phyloP scores from a whole-genome alignment of 2,329 filamentous ascomycete genomes.

The Claviceps capensis region DNA sequence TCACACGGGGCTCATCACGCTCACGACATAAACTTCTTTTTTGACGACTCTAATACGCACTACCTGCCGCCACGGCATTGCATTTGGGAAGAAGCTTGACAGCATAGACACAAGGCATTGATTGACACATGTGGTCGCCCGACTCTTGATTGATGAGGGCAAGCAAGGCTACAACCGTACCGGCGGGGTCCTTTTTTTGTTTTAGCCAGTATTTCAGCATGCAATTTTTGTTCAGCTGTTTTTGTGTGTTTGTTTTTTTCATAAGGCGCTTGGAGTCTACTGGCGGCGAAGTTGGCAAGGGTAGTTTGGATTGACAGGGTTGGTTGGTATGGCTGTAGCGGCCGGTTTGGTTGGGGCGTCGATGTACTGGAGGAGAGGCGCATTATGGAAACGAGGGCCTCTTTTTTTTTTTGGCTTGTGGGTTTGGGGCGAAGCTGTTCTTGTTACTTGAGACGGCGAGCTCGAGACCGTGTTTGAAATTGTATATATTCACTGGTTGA shows the following conservation, averaged over 20 bases:
- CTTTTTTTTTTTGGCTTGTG: not conserved
- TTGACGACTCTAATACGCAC: constrained; percentile 21
- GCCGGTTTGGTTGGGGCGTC: constrained; percentile 1
- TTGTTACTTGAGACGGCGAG: not conserved
- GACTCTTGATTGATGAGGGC: not conserved
- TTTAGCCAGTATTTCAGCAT: constrained; percentile 22
- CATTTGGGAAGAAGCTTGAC: not conserved
- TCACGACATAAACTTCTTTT: constrained; percentile 12
- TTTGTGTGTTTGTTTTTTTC: constrained; percentile 14
- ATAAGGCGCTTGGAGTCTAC: constrained; percentile 28
- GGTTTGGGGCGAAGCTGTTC: constrained; percentile 5
- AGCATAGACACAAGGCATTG: not conserved
- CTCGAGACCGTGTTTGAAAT: constrained; percentile 18
- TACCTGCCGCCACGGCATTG: not conserved
- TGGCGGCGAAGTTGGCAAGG: constrained; percentile 21
- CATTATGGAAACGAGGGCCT: constrained; percentile 2
- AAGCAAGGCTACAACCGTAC: not conserved
- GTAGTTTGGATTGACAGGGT: constrained; percentile 20
- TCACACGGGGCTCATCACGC: constrained; percentile 16
- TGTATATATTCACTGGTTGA: constrained; percentile 29
- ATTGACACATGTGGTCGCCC: not conserved
- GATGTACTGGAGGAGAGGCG: constrained; percentile 3
- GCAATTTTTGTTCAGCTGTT: constrained; percentile 14
- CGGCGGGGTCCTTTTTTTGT: constrained; percentile 17
- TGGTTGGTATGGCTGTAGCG: constrained; percentile 22